Evolutionary conservation across 768 basidiomycete genomes (phyloP), one percentile per base, ranked within the genome.

Genomic region (Mycena vitilis): DNA sequence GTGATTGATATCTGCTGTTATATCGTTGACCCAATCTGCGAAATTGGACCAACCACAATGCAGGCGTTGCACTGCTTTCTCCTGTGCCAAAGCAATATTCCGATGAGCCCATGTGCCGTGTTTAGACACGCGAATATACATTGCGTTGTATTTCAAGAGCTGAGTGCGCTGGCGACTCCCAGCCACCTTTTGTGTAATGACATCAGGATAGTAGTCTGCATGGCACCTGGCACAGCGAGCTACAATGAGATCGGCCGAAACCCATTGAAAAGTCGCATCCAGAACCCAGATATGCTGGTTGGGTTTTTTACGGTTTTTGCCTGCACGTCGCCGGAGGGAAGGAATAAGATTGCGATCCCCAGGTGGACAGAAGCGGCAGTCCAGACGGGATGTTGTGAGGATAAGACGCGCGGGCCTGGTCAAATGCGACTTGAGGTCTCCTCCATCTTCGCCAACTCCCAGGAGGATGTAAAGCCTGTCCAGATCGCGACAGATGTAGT

Each of bases 1-100:
- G 15, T 42, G 13, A 16, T 40, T 40, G 1, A 44, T 23, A 9
- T 37, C 40, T 3, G 36, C 25, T 0, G 18, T 54, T n/a, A 42
- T 63, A 11, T 74, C 75, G 58, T 78, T 79, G 11, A 78, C 15
- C 66, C 72, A 78, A 2, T 72, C 63, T 2, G 78, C 71, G 55
- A 76, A 78, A 63, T 76, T 77, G 2, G 77, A 74, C 75, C 77
- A 78, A 13, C 77, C 76, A 18, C 70, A 61, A 40, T 75, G 74
- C 53, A 76, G 75, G 0, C 73, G 58, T 18, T 71, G 59, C 20
- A 77, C 23, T 16, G 76, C 74, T 12, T 66, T 64, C 63, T 78
- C 77, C 57, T 78, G 78, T 0, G 69, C 72, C n/a, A 73, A 0
- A 6, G 76, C 78, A 37, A 79, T 64, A 2, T 30, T 30, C 30